Base-by-base conservation (phyloP, 768 basidiomycete genomes). In the Dacryopinax primogenitus region DNA sequence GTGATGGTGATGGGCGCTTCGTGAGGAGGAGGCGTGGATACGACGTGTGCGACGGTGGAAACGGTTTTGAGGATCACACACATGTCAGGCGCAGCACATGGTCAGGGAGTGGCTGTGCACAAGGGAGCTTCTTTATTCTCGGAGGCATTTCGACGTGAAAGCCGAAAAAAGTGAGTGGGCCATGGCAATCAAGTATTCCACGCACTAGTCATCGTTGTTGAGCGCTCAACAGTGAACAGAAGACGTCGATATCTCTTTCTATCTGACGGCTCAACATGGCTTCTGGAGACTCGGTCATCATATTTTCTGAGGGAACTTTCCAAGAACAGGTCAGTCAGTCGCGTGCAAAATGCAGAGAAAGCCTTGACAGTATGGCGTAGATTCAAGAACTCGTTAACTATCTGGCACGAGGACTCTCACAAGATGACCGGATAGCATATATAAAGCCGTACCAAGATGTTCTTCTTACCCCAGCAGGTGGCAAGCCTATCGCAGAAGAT, bases 291-390 rank as follows among this genome's bases (percentile, higher is more conserved):
- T 87, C 88, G 39, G 79, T 92, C 65, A 85, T 90, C 66, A 84
- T 92, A 69, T 92, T 90, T 72, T 85, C 87, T 21, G 90, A 93
- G 76, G 90, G 90, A 62, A 91, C 90, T 1, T 92, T 88, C 70
- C 86, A 87, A 73, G 90, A 93, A 74, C 88, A 91, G 83, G 89
- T 88, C 62, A 26, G 45, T 45, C 41, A 47, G 33, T 41, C 62
- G 41, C 37, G 39, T 63, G 28, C 33, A n/a, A 33, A 36, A 32
- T 34, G 23, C 15, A 28, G 33, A 21, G 13, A 16, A 16, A n/a
- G 33, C 65, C 62, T n/a, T 68, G 63, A 47, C 26, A 58, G 62
- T 23, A 30, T 66, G 30, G 26, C 13, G 33, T 74, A 93, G 87
- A 82, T 90, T 71, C 81, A 83, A 71, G 90, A 92, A 72, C 78